phyloP scores from a whole-genome alignment of 2,329 filamentous ascomycete species.

The Plectosphaerella plurivora region DNA sequence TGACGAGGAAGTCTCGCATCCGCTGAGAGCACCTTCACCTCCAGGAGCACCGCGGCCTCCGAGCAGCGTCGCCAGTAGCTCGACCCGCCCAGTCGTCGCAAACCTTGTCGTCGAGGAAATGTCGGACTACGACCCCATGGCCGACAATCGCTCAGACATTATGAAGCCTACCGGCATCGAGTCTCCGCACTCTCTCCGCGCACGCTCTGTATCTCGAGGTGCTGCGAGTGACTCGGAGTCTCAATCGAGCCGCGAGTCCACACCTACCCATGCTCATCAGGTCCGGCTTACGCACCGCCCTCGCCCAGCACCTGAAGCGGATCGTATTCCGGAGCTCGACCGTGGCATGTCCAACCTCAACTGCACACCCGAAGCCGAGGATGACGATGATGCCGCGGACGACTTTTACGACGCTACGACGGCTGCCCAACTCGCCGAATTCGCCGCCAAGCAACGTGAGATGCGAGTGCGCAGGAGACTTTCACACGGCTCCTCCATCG shows the following conservation, averaged over 20 bases:
- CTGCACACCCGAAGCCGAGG: constrained; percentile 27
- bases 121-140: constrained; percentile 39
- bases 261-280: background rate
- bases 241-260: background rate
- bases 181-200: constrained; percentile 34
- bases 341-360: constrained; percentile 42
- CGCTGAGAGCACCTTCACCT: constrained; percentile 11
- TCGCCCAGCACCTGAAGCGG: constrained; percentile 8
- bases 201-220: constrained; percentile 30
- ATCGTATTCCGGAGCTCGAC: constrained; percentile 27
- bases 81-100: constrained; percentile 2
- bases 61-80: constrained; percentile 4
- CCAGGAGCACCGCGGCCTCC: background rate
- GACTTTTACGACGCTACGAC: constrained; percentile 21
- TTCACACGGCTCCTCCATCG: constrained; percentile 49
- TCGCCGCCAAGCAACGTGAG: constrained; percentile 35
- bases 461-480: constrained; percentile 39
- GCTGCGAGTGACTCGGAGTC: background rate
- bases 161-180: constrained; percentile 43
- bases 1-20: background rate
- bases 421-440: constrained; percentile 26
- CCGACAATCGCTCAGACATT: constrained; percentile 36
- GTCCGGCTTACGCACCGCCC: constrained; percentile 2
- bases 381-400: constrained; percentile 25
- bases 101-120: constrained; percentile 39